Base-by-base conservation (phyloP, 2,329 filamentous ascomycete species). In the Fusarium nygamai region DNA sequence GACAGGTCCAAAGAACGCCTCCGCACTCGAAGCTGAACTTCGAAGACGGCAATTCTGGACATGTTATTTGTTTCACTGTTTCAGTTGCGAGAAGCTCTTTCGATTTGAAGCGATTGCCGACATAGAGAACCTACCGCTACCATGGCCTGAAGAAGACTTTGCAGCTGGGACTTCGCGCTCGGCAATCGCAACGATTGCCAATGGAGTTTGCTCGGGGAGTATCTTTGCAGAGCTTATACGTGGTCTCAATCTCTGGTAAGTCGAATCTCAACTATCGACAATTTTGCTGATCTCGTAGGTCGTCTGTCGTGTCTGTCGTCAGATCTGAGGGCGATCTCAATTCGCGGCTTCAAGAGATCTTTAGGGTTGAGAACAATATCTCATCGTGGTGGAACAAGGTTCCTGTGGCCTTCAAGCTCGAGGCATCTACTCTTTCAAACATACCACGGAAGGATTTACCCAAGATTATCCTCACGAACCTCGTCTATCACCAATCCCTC, bases 261-360 rank as follows among this genome's bases (percentile, higher is more conserved):
- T 38, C 5, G 8, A 8, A 10, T 7, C 6, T 10, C 1, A 7
- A 1, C 3, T 0, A 6, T 5, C 4, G 6, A 8, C 1, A 4
- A 0, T 0, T 7, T 1, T 24, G 2, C 64, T 67, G 4, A 67
- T 4, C 0, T 12, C 0, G 0, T 0, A 67, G 65, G 65, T 51
- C 44, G 0, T 61, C 53, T 3, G 53, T 67, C 1, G n/a, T 67
- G 0, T 36, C 39, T 4, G 22, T 33, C 1, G 24, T 67, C 0
- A 31, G 34, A 41, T 67, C 34, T 0, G 53, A 41, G 2, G 17
- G 1, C 0, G 9, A 17, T 19, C 34, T 61, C 6, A n/a, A 14
- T 1, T 22, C 9, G 0, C 53, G 63, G 2, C 29, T 61, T 2
- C 65, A 20, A 20, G n/a, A 41, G 0, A 67, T 61, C 2, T 67